phyloP scores from a whole-genome alignment of 495 filamentous ascomycete genomes.

The Lepraria neglecta region DNA sequence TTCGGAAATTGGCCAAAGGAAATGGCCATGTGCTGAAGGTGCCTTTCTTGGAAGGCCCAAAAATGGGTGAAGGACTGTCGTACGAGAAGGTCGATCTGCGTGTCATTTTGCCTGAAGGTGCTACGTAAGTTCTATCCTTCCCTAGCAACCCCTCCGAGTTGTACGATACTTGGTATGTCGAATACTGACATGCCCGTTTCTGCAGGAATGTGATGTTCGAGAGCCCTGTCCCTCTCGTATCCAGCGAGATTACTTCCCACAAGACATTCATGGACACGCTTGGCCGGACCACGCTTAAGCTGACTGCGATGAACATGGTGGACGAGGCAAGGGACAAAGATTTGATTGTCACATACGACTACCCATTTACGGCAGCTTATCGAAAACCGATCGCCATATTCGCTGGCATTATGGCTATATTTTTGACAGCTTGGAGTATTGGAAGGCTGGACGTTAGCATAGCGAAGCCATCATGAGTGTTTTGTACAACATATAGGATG shows the following conservation, averaged over 20 bases:
- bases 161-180: constrained; percentile 20
- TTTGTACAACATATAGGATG: neutral
- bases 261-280: constrained; percentile 92
- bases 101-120: constrained; percentile 84
- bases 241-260: constrained; percentile 53
- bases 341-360: constrained; percentile 82
- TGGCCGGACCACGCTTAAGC: constrained; percentile 74
- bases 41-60: constrained; percentile 92
- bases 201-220: constrained; percentile 61
- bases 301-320: constrained; percentile 77
- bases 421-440: constrained; percentile 68
- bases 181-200: neutral
- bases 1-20: constrained; percentile 53
- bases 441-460: constrained; percentile 72
- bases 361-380: constrained; percentile 64
- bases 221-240: constrained; percentile 52
- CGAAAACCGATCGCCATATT: constrained; percentile 85
- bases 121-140: constrained; percentile 56
- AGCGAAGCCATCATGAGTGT: constrained; percentile 41
- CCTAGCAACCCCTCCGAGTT: constrained; percentile 29
- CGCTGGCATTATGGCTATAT: constrained; percentile 63
- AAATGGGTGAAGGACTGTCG: constrained; percentile 71
- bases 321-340: constrained; percentile 80
- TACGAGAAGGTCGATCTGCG: constrained; percentile 77
- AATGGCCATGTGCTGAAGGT: constrained; percentile 81